These are phyloP conservation scores for Cardamine chenopodiifolia DNA, from an alignment of 345 rosid genomes.

Conservation along the genomic window DNA sequence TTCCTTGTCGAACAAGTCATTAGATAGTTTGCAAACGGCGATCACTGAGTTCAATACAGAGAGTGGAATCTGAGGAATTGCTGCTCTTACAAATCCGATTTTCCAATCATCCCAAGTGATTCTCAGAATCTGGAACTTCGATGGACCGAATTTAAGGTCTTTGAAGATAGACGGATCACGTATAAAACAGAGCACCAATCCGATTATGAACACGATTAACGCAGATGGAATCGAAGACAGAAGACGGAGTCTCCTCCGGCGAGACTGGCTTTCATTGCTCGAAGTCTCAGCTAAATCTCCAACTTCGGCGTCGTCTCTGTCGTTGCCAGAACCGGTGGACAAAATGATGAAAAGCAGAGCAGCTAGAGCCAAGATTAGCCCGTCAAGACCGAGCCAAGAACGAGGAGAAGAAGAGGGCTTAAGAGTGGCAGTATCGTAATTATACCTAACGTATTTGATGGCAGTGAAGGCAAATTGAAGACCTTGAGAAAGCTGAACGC, in stretches of 20 bases:
- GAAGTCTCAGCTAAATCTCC: background rate
- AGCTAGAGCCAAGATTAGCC: conserved; percentile 62
- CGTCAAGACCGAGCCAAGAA: conserved; percentile 81
- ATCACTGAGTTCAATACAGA: conserved; percentile 80
- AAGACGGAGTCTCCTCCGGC: conserved; percentile 50
- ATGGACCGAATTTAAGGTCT: conserved; percentile 70
- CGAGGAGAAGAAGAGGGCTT: conserved; percentile 66
- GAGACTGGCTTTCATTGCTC: conserved; percentile 2
- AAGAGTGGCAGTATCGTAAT: conserved; percentile 64
- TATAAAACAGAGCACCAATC: conserved; percentile 60
- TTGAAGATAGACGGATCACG: conserved; percentile 62
- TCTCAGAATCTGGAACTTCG: conserved; percentile 52
- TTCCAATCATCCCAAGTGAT: conserved; percentile 92
- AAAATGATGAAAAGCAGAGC: conserved; percentile 61
- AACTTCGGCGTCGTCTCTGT: conserved; percentile 2
- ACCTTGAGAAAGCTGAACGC: conserved; percentile 95
- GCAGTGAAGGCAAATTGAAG: conserved; percentile 88
- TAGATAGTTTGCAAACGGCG: conserved; percentile 78
- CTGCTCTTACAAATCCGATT: conserved; percentile 72
- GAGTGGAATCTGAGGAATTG: conserved; percentile 86
- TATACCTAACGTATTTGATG: conserved; percentile 70
- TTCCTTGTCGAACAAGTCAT: conserved; percentile 70
- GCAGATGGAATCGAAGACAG: conserved; percentile 73
- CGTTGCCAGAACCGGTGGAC: conserved; percentile 66
- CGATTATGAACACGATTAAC: conserved; percentile 63